Evolutionary conservation across 2,329 filamentous ascomycete species (phyloP), one percentile per base, ranked within the genome.

Genomic region (Arthrobotrys entomopaga): DNA sequence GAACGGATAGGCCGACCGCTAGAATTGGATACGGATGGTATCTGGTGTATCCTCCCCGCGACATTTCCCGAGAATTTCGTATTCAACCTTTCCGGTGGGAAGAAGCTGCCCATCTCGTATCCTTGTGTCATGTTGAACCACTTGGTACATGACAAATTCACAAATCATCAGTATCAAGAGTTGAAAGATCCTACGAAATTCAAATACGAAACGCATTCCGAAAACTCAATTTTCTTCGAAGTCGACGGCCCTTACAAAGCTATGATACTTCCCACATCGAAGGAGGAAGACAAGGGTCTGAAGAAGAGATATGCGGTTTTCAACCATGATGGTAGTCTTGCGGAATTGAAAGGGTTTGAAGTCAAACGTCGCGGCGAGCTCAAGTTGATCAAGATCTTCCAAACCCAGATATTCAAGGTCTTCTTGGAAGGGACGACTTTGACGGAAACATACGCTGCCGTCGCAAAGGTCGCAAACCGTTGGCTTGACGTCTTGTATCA

Each of bases 121-220:
- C 95, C 95, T 65, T 99, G 95, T 81, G 93, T 97, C 77, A 99
- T 99, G 95, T 87, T 99, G 83, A 99, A 99, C 81, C 95, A 99
- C 81, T 86, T 97, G 2, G 95, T 99, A 6, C 95, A 99, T 80
- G 93, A 86, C 67, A 90, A 90, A 78, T 99, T 97, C 81, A 99
- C 95, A 24, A 99, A 99, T 79, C 90, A 98, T 79, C 95, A 99
- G 79, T 99, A 99, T 81, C 93, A 99, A 83, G 94, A 91, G 0
- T 85, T 99, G 1, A 86, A 88, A 0, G 93, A 99, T 78, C 86
- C 88, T 2, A 85, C 87, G 72, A 91, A 88, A 0, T 93, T 95
- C 85, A 91, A 89, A 80, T 99, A 99, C 79, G 92, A 97, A 80
- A 99, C 94, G 0, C 92, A 97, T 81, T 98, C 94, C 83, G 95